Base-by-base conservation (phyloP, 257 asterid species). In the Nemophila menziesii region DNA sequence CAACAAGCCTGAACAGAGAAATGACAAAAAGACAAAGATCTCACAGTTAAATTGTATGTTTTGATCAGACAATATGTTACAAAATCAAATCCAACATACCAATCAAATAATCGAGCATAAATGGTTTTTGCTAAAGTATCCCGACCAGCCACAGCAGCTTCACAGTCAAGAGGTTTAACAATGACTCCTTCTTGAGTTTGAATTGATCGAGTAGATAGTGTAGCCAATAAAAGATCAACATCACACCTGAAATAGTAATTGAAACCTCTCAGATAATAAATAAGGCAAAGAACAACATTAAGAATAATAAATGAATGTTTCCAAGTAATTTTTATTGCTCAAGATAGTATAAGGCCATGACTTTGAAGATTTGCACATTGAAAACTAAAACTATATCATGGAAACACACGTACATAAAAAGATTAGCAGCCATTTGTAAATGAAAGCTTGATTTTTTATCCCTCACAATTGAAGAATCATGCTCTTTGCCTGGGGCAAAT, bases 111-210 rank as follows among this genome's bases (percentile, higher is more conserved):
- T 54, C 81, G 78, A 58, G 99, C 92, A 65, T 90, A 90, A 68
- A 90, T 68, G 38, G 94, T 85, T 68, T 90, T 90, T 8, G 96
- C 99, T 75, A 90, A 69, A 61, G 94, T 74, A 85, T 90, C 99
- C 66, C 96, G 86, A 43, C 99, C 96, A 46, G 94, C 80, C 39
- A 67, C 74, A 51, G 99, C 94, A 67, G 96, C 96, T 71, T 47
- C 65, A 47, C 92, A 79, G 58, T 90, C 99, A 57, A 90, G 81
- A 54, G 87, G 80, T 68, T 77, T 85, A 51, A 90, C 72, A 65
- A 90, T 85, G 54, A 68, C 62, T 43, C 99, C 96, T 71, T 90
- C 99, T 27, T 48, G 72, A 48, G 99, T 90, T 71, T 85, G 99
- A 51, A 90, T 90, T 39, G 96, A 85, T 16, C 92, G 86, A 5